Evolutionary conservation across 2,329 filamentous ascomycete genomes (phyloP), one percentile per base, ranked within the genome.

Genomic region (Pyricularia grisea): DNA sequence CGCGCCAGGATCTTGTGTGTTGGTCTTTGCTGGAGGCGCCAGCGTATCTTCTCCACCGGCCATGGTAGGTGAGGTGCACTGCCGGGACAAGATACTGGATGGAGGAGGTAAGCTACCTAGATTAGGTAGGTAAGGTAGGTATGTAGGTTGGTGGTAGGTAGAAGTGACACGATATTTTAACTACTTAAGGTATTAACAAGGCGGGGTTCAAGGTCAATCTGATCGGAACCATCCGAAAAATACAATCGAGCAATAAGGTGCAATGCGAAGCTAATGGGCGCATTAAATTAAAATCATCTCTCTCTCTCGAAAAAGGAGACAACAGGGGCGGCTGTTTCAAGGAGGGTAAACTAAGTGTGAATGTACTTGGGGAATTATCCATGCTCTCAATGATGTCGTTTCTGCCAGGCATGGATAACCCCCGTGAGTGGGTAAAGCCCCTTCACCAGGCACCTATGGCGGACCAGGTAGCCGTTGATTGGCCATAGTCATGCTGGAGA

Each of bases 1-100:
- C 63, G 87, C 87, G 73, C 87, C 87, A 66, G 87, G 82, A 73
- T 89, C 87, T 63, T 82, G 79, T 36, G 80, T 81, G 70, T 77
- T 79, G 33, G 74, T 80, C 71, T 77, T 77, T 68, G 74, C 74
- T 7, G 82, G 81, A 66, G 80, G 79, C 69, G 79, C 75, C 67
- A 83, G 74, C 69, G 76, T 80, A 72, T 78, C 75, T 67, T 79
- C 73, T 68, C 77, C 75, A 70, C 77, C 76, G 58, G 76, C 72
- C 74, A 80, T 78, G 66, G 27, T 70, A 28, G 9, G 30, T 17
- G 23, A 27, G 58, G 9, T 64, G n/a, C 4, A 12, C 31, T 33
- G 31, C 9, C 31, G 31, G 10, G 10, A 33, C 10, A 10, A 12
- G 11, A 33, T 33, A 33, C 31, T 33, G 31, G 31, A 33, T 14